Base-by-base conservation (phyloP, 2,329 filamentous ascomycete genomes). In the Graphilbum fragrans region DNA sequence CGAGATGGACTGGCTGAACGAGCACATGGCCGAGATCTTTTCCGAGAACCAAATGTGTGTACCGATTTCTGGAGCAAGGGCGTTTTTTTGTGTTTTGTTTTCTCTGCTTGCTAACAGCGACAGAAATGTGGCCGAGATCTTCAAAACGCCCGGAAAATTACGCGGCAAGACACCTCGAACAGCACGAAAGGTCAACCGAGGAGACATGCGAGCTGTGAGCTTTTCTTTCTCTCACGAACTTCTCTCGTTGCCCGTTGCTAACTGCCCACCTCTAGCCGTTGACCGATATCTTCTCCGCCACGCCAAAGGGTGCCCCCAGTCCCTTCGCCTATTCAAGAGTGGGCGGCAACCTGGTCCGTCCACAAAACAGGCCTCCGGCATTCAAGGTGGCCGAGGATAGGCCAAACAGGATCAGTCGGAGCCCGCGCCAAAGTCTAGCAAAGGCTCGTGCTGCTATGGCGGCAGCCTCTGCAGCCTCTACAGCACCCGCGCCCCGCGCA, bases 1-100 rank as follows among this genome's bases (percentile, higher is more conserved):
- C 62, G 92, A 98, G 60, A 68, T 96, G 55, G 88, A 96, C 58
- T 98, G 92, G 92, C 69, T 98, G 53, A 96, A 98, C 56, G 92
- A 96, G 64, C 92, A 98, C 60, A 95, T 98, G 90, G 77, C 78
- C 38, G 86, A 94, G 48, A 86, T 98, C 55, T 94, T 96, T 58
- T 82, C 80, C 53, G 79, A 82, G 52, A 83, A 87, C 55, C 78
- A 88, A 62, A 76, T 87, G 92, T 95, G 75, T 55, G 82, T 72
- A 22, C 16, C 4, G 5, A 16, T 8, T 19, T 11, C 43, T 16
- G 5, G 14, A 5, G 7, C 22, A 17, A 16, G 16, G 31, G 19
- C 21, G 18, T 31, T 36, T 23, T n/a, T 27, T 29, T 9, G 3
- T 37, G 3, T 6, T 12, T 4, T 3, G 3, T n/a, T 19, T 37